Evolutionary conservation across 495 filamentous ascomycete genomes (phyloP).

Genomic region (Penicillium maclennaniae): DNA sequence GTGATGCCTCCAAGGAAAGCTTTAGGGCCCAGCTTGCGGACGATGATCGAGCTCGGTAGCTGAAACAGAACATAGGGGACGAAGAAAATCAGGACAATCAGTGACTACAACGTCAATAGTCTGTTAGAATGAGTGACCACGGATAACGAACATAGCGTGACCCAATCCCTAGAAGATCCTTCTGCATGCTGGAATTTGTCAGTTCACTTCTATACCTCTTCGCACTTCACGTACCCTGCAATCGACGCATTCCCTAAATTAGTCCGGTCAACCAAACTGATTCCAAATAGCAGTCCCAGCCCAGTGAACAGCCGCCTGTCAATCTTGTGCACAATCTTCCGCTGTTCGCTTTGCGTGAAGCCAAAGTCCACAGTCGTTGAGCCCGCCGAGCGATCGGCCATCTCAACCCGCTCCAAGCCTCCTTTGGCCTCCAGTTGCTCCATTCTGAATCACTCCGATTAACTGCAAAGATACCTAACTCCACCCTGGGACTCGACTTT

Average conservation of each 20-base stretch:
- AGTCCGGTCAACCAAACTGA: not conserved
- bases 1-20: slow-evolving; percentile 5
- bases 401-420: not conserved
- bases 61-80: slow-evolving; percentile 7
- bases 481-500: not conserved
- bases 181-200: slow-evolving; percentile 2
- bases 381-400: not conserved
- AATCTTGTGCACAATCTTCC: not conserved
- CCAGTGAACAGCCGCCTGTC: not conserved
- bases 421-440: not conserved
- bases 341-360: slow-evolving; percentile 7
- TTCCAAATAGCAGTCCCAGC: not conserved
- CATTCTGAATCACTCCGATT: not conserved
- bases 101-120: not conserved
- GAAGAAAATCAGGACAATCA: slow-evolving; percentile 4
- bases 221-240: not conserved
- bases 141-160: not conserved
- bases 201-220: not conserved
- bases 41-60: slow-evolving; percentile 2
- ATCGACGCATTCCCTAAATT: not conserved
- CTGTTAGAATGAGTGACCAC: not conserved
- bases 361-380: not conserved
- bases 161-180: not conserved
- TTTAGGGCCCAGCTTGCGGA: slow-evolving; percentile 7
- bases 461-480: not conserved